A percentile compares a stretch with the other conserved stretches of the same genome.
Evolutionary conservation across 2,329 filamentous ascomycete species (phyloP).

Genomic region (Diaporthe caulivora): DNA sequence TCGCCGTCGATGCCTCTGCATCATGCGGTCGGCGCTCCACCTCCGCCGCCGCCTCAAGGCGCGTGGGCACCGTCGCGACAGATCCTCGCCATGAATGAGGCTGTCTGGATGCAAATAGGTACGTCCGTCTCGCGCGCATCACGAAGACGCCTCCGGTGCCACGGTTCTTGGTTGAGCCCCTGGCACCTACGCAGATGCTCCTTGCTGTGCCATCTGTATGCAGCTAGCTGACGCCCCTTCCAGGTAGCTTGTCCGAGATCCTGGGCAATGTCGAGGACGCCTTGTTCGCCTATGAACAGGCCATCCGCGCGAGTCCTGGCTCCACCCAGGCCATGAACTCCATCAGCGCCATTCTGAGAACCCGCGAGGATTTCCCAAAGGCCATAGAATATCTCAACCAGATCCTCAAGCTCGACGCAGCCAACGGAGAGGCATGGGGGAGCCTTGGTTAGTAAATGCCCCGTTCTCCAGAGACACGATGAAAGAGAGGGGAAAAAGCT

Average conservation of each 20-base stretch:
- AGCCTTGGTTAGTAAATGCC: slow-evolving; percentile 75
- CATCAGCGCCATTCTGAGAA: slow-evolving; percentile 90
- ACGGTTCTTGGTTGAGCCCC: neutral
- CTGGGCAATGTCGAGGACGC: slow-evolving; percentile 91
- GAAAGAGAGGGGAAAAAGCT: slow-evolving; percentile 44
- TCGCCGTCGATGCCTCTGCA: slow-evolving; percentile 82
- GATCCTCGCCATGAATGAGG: slow-evolving; percentile 84
- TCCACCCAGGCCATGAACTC: slow-evolving; percentile 94
- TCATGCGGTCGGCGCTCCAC: slow-evolving; percentile 67
- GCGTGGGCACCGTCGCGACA: slow-evolving; percentile 77
- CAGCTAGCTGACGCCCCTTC: slow-evolving; percentile 46
- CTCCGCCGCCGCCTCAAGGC: slow-evolving; percentile 68
- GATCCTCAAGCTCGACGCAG: slow-evolving; percentile 88
- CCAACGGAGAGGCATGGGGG: slow-evolving; percentile 96
- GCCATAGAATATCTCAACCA: slow-evolving; percentile 93
- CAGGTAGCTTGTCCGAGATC: slow-evolving; percentile 87
- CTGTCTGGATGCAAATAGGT: slow-evolving; percentile 94
- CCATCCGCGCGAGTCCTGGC: slow-evolving; percentile 86
- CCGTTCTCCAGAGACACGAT: neutral
- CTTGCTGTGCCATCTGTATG: slow-evolving; percentile 41
- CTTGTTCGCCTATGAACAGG: slow-evolving; percentile 90
- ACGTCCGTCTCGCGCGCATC: slow-evolving; percentile 52
- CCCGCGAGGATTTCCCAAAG: slow-evolving; percentile 92
- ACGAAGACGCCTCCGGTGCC: neutral
- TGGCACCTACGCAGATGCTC: neutral